Percentiles rank a stretch among this genome's conserved stretches.
These are phyloP conservation scores for Citrus medica DNA, from an alignment of 345 rosid genomes.

Conservation along the genomic window DNA sequence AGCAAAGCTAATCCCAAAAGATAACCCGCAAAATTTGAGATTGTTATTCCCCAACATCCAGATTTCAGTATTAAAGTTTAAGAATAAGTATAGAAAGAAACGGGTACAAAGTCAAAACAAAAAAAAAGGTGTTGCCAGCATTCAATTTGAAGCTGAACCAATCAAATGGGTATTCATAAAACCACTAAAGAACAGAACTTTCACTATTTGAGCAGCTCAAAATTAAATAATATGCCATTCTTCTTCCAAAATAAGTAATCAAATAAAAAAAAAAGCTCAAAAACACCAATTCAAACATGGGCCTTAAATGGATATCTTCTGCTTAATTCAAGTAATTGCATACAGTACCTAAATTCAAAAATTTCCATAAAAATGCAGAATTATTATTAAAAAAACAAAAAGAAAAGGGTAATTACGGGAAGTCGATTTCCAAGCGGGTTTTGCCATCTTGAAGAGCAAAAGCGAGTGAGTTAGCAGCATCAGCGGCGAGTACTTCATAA, in stretches of 20 bases:
- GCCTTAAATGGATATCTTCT: too few relatives aligned
- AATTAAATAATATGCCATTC: not conserved
- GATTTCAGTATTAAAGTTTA: too few relatives aligned
- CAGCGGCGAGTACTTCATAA: conserved; percentile 70
- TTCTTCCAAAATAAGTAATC: not conserved
- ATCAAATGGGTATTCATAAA: not conserved
- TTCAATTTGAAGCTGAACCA: not conserved
- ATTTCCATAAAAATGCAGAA: not conserved
- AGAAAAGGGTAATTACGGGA: conserved; percentile 49
- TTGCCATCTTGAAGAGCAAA: conserved; percentile 73
- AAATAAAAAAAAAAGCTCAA: not conserved
- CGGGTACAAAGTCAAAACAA: not conserved
- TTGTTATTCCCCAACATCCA: not conserved
- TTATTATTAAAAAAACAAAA: not conserved
- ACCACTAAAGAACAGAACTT: not conserved
- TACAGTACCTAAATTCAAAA: too few relatives aligned
- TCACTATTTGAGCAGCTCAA: not conserved
- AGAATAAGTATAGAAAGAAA: too few relatives aligned
- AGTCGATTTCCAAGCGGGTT: conserved; percentile 81
- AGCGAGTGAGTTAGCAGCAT: conserved; percentile 77
- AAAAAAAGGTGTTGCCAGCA: not conserved
- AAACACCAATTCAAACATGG: not conserved
- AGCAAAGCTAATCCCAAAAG: not conserved
- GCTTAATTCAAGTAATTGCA: too few relatives aligned
- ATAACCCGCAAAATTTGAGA: not conserved